A percentile compares a stretch with the other conserved stretches of the same genome.
These are phyloP conservation scores for Wallacemonas sp. DNA, from an alignment of 208 protist species.

Conservation along the genomic window DNA sequence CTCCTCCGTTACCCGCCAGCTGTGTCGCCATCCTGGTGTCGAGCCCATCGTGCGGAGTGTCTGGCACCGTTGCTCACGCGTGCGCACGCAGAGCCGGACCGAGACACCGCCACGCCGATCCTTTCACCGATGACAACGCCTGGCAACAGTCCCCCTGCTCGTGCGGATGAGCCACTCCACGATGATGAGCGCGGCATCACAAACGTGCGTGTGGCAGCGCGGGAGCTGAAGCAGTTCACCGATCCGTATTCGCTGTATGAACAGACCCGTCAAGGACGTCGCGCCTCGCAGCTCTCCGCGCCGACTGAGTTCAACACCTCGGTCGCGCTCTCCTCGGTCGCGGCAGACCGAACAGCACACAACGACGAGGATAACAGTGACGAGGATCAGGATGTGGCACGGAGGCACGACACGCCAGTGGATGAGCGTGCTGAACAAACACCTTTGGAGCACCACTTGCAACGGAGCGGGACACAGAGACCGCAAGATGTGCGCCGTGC, in stretches of 20 bases:
- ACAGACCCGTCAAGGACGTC: neutral
- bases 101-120: neutral
- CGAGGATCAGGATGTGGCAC: too few relatives aligned
- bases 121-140: too few relatives aligned
- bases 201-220: slow-evolving; percentile 14
- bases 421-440: too few relatives aligned
- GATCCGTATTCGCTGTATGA: slow-evolving; percentile 27
- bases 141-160: neutral
- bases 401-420: too few relatives aligned
- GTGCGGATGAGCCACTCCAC: too few relatives aligned
- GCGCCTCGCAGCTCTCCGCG: neutral
- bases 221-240: slow-evolving; percentile 16
- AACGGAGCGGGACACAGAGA: neutral
- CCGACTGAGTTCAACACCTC: neutral
- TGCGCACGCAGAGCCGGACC: neutral
- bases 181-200: too few relatives aligned
- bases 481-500: neutral
- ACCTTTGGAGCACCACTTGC: too few relatives aligned
- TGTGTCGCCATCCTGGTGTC: slow-evolving; percentile 35
- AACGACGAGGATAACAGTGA: too few relatives aligned
- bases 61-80: neutral
- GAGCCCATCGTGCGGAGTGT: slow-evolving; percentile 4
- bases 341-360: neutral
- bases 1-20: slow-evolving; percentile 49
- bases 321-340: neutral